A percentile compares a stretch with the other conserved stretches of the same genome.
phyloP scores from a whole-genome alignment of 1,284 basidiomycete species.

The Pseudozyma flocculosa region DNA sequence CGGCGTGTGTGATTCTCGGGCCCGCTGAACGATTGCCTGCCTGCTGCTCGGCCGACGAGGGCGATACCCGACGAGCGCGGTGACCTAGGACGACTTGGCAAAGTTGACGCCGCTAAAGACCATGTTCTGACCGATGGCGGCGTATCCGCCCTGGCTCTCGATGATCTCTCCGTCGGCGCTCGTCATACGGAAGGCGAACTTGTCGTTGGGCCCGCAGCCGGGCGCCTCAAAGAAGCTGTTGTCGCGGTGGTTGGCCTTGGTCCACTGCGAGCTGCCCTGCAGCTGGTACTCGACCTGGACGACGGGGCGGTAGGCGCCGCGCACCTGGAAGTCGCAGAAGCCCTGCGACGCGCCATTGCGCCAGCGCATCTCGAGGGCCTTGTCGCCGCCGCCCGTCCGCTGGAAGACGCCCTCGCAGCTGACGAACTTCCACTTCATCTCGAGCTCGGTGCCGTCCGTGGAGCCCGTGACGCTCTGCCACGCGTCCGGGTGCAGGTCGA shows the following conservation, averaged over 20 bases:
- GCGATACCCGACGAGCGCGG: too few relatives aligned
- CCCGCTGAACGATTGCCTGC: too few relatives aligned
- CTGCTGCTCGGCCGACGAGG: too few relatives aligned
- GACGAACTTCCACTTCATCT: constrained; percentile 28
- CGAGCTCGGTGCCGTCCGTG: constrained; percentile 15
- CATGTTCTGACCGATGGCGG: not conserved
- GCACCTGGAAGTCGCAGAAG: constrained; percentile 26
- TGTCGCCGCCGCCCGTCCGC: constrained; percentile 8
- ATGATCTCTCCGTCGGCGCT: not conserved
- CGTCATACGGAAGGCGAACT: not conserved
- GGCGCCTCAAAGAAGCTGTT: not conserved
- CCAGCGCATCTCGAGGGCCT: constrained; percentile 23
- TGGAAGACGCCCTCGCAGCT: constrained; percentile 24
- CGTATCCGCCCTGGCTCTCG: not conserved
- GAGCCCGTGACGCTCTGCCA: constrained; percentile 25
- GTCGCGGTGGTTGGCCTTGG: not conserved
- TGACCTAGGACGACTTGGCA: too few relatives aligned
- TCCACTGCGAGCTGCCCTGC: not conserved
- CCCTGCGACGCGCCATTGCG: constrained; percentile 11
- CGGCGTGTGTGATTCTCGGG: too few relatives aligned
- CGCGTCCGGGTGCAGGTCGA: constrained; percentile 35
- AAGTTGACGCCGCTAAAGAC: not conserved
- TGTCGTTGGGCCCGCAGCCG: not conserved
- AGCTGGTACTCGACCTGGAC: constrained; percentile 22
- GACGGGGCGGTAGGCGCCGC: constrained; percentile 22